Percentiles rank a stretch among this genome's conserved stretches.
Evolutionary conservation across 495 filamentous ascomycete species (phyloP).

Genomic region (Cercophora scortea): DNA sequence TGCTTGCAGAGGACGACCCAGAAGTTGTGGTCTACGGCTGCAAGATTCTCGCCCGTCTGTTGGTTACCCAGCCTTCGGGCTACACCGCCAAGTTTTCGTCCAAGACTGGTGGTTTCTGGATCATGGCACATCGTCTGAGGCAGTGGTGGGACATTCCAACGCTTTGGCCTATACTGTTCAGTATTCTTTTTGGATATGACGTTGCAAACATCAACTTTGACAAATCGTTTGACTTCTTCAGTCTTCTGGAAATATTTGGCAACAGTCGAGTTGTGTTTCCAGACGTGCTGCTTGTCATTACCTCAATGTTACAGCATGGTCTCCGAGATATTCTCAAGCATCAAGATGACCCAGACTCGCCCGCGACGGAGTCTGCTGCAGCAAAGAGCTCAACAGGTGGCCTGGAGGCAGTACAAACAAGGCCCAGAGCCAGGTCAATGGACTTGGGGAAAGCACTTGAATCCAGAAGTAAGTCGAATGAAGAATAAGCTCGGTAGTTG

Average conservation of each 20-base stretch:
- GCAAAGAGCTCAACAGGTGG: conserved; percentile 8
- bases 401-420: conserved; percentile 18
- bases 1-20: conserved; percentile 79
- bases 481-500: neutral
- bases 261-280: conserved; percentile 61
- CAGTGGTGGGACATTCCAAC: conserved; percentile 82
- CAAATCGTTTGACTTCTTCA: conserved; percentile 62
- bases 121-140: conserved; percentile 73
- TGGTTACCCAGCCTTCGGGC: conserved; percentile 66
- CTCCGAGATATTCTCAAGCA: conserved; percentile 58
- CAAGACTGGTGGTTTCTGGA: conserved; percentile 77
- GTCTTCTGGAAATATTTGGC: conserved; percentile 64
- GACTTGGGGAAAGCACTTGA: conserved; percentile 42
- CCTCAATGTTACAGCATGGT: conserved; percentile 81
- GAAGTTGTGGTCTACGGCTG: conserved; percentile 73
- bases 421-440: conserved; percentile 39
- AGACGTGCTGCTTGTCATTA: conserved; percentile 72
- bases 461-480: conserved; percentile 35
- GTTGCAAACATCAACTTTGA: conserved; percentile 67
- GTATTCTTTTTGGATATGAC: conserved; percentile 79
- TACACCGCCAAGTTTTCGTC: conserved; percentile 81
- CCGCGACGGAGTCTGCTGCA: conserved; percentile 19
- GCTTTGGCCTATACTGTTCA: conserved; percentile 85
- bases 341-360: conserved; percentile 51
- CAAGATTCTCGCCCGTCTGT: conserved; percentile 79